Percentiles rank a stretch among this genome's conserved stretches.
phyloP scores from a whole-genome alignment of 768 basidiomycete species.

The Hydnomerulius pinastri region DNA sequence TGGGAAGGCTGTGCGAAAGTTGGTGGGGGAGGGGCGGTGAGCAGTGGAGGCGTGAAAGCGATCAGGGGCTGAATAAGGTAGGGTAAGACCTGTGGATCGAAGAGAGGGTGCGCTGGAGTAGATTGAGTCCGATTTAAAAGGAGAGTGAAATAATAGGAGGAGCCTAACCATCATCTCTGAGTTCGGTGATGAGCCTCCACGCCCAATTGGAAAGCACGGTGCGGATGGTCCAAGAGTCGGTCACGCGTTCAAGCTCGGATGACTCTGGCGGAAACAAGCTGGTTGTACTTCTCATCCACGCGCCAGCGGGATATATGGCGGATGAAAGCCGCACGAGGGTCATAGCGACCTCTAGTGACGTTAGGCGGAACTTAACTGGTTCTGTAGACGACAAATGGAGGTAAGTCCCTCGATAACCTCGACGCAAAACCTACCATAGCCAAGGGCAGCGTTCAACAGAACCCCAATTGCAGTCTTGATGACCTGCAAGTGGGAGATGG shows the following conservation, averaged over 20 bases:
- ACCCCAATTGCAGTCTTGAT: slow-evolving; percentile 79
- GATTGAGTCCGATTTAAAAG: slow-evolving; percentile 4
- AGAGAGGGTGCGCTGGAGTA: slow-evolving; percentile 52
- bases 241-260: slow-evolving; percentile 19
- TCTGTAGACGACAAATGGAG: slow-evolving; percentile 45
- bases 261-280: slow-evolving; percentile 24
- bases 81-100: slow-evolving; percentile 64
- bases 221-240: slow-evolving; percentile 68
- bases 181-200: slow-evolving; percentile 73
- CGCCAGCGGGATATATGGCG: slow-evolving; percentile 71
- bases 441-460: slow-evolving; percentile 75
- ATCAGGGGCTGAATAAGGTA: slow-evolving; percentile 58
- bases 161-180: slow-evolving; percentile 67
- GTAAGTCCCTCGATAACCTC: slow-evolving; percentile 3
- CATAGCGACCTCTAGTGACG: slow-evolving; percentile 65
- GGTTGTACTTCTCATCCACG: slow-evolving; percentile 51
- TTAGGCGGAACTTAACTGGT: slow-evolving; percentile 66
- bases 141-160: background rate
- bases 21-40: slow-evolving; percentile 36
- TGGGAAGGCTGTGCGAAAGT: slow-evolving; percentile 41
- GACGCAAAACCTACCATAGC: slow-evolving; percentile 56
- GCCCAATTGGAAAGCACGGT: slow-evolving; percentile 71
- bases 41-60: slow-evolving; percentile 60
- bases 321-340: slow-evolving; percentile 69
- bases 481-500: slow-evolving; percentile 66